These are phyloP conservation scores for Rhizopus stolonifer DNA, from an alignment of 371 early-diverging fungal species.

Conservation along the genomic window DNA sequence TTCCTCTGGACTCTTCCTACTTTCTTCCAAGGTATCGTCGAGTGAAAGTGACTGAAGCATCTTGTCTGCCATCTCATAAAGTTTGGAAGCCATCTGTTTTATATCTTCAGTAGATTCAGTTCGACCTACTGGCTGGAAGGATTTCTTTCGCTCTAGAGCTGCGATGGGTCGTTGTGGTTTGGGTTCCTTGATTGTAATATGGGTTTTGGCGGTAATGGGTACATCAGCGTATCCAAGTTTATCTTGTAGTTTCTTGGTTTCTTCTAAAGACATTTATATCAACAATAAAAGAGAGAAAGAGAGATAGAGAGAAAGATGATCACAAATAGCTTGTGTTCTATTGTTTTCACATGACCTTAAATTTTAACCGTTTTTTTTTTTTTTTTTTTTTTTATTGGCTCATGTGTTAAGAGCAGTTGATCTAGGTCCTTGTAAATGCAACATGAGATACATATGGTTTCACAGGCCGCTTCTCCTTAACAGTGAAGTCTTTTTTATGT, in stretches of 20 bases:
- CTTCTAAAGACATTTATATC: neutral
- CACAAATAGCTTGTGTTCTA: neutral
- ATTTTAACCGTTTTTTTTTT: too few relatives aligned
- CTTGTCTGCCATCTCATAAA: conserved; percentile 18
- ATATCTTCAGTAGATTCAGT: conserved; percentile 8
- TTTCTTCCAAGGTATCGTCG: neutral
- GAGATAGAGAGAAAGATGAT: neutral
- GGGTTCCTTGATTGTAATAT: conserved; percentile 14
- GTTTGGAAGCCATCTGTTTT: conserved; percentile 15
- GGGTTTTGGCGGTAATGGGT: neutral
- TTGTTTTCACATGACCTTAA: neutral
- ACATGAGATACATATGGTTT: too few relatives aligned
- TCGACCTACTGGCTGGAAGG: neutral
- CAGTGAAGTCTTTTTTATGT: too few relatives aligned
- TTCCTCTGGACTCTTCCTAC: neutral
- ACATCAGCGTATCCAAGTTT: conserved; percentile 20
- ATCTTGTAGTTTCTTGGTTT: conserved; percentile 19
- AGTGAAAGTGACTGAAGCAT: conserved; percentile 14
- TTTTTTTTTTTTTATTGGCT: neutral
- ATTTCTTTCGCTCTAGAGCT: neutral
- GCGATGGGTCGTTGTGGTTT: conserved; percentile 11
- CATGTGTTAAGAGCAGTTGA: too few relatives aligned
- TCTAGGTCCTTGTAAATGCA: too few relatives aligned
- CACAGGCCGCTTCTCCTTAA: too few relatives aligned
- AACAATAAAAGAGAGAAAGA: neutral